Base-by-base conservation (phyloP, 2,329 filamentous ascomycete species). In the Talaromyces sp. region DNA sequence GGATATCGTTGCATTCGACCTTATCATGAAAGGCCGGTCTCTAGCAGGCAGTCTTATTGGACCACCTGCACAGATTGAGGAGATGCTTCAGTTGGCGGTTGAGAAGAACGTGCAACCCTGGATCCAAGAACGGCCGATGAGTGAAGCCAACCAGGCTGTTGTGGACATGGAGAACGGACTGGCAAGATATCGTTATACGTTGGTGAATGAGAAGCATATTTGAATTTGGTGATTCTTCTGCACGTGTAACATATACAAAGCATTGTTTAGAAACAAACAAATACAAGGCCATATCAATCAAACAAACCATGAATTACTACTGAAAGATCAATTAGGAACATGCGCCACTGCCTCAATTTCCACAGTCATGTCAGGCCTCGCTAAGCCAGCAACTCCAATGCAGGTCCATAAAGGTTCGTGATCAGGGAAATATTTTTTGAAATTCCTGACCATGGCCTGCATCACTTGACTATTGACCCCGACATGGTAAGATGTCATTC, bases 321-420 rank as follows among this genome's bases (percentile, higher is more conserved):
- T 10, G 42, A n/a, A 47, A 47, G 0, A 47, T 47, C 10, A 47
- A 47, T 11, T n/a, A n/a, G n/a, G 64, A 62, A 77, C 77, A 70
- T 81, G 72, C 0, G 82, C 82, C 9, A 75, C 73, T 10, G 84
- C 83, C 70, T 87, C 84, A 69, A 87, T 82, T 72, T 87, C 84
- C 3, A 87, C 77, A 25, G 74, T 69, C 84, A 87, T 87, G 33
- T 75, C 77, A 30, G 78, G 76, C 60, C 76, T 70, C 0, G 74
- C 83, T 7, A 87, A 68, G 36, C 72, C 66, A 1, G 72, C 65
- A 1, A 87, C 84, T 0, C 81, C 83, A 15, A 87, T 72, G 61
- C 72, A 76, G 0, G 84, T 87, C 81, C 81, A 84, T 1, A 84
- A 73, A 0, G 84, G 83, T 62, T 78, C 67, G 65, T 86, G 82